Conservation (phyloP, 2,329 filamentous ascomycete species). For the Setomelanomma holmii region DNA sequence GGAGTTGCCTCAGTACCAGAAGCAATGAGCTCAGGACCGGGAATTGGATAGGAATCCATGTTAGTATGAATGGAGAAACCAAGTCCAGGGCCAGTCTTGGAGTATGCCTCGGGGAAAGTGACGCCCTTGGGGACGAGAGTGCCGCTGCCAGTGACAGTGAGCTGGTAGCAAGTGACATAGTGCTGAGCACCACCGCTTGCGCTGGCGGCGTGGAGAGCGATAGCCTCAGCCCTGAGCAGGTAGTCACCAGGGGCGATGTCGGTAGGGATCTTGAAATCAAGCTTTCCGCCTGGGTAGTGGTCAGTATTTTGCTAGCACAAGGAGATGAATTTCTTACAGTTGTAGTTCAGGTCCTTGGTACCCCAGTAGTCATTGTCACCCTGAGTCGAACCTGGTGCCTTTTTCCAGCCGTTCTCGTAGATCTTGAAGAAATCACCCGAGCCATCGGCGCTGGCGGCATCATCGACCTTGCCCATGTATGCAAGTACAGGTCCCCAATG, state of each 20-base stretch:
- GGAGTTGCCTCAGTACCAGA: slow-evolving; percentile 35
- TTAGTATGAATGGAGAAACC: slow-evolving; percentile 52
- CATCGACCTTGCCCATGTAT: slow-evolving; percentile 54
- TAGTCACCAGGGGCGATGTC: slow-evolving; percentile 53
- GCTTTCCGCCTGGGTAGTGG: slow-evolving; percentile 22
- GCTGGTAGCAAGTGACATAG: slow-evolving; percentile 56
- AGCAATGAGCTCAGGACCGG: slow-evolving; percentile 46
- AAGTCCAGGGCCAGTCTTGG: slow-evolving; percentile 50
- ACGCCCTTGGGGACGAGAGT: slow-evolving; percentile 50
- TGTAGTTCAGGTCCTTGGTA: slow-evolving; percentile 52
- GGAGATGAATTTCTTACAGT: slow-evolving; percentile 28
- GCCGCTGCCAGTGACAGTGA: slow-evolving; percentile 49
- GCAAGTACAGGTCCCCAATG: slow-evolving; percentile 63
- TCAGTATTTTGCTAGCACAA: background rate
- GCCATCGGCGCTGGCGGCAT: slow-evolving; percentile 53
- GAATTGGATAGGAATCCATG: slow-evolving; percentile 49
- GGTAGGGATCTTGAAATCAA: slow-evolving; percentile 47
- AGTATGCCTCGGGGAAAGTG: slow-evolving; percentile 56
- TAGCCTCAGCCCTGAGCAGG: slow-evolving; percentile 55
- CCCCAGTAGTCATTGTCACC: slow-evolving; percentile 51
- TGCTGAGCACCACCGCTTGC: slow-evolving; percentile 52
- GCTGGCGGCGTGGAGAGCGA: slow-evolving; percentile 54
- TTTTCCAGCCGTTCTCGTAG: slow-evolving; percentile 49
- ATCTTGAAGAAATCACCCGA: slow-evolving; percentile 60
- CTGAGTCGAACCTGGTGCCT: slow-evolving; percentile 43